Conservation (phyloP, 2,329 filamentous ascomycete genomes). For the Penicillium palitans region DNA sequence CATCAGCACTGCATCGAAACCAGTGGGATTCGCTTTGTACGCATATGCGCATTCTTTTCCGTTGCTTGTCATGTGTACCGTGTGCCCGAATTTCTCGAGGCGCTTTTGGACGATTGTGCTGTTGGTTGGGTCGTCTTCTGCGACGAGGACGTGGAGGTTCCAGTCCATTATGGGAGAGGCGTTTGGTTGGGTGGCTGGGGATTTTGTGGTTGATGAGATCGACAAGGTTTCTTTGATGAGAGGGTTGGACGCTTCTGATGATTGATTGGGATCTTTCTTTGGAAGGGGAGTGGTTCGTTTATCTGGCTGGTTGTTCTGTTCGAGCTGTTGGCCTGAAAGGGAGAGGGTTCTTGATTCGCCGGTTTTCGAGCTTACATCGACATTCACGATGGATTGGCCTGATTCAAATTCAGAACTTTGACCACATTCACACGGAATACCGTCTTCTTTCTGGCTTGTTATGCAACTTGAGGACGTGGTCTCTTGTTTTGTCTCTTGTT, state of each 20-base stretch:
- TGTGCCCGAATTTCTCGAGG: conserved; percentile 72
- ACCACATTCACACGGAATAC: conserved; percentile 17
- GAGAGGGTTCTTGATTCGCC: conserved; percentile 17
- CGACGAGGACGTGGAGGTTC: conserved; percentile 63
- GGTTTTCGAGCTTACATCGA: conserved; percentile 15
- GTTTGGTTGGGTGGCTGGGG: background rate
- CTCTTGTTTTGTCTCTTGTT: background rate
- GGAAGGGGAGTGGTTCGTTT: background rate
- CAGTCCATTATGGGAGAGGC: background rate
- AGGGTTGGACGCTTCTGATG: background rate
- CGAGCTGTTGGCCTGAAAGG: conserved; percentile 6
- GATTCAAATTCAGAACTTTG: background rate
- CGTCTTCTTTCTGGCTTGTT: background rate
- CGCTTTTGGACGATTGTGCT: conserved; percentile 78
- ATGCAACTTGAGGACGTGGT: background rate
- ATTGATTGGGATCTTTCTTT: background rate
- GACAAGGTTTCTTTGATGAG: background rate
- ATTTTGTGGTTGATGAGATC: background rate
- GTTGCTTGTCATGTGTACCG: conserved; percentile 72
- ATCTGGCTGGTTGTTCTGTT: background rate
- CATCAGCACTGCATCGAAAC: conserved; percentile 82
- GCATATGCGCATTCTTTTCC: conserved; percentile 78
- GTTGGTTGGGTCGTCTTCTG: conserved; percentile 87
- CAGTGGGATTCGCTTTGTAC: conserved; percentile 62
- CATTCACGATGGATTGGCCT: conserved; percentile 6